phyloP scores from a whole-genome alignment of 1,284 basidiomycete species.

The Sporisorium reilianum region DNA sequence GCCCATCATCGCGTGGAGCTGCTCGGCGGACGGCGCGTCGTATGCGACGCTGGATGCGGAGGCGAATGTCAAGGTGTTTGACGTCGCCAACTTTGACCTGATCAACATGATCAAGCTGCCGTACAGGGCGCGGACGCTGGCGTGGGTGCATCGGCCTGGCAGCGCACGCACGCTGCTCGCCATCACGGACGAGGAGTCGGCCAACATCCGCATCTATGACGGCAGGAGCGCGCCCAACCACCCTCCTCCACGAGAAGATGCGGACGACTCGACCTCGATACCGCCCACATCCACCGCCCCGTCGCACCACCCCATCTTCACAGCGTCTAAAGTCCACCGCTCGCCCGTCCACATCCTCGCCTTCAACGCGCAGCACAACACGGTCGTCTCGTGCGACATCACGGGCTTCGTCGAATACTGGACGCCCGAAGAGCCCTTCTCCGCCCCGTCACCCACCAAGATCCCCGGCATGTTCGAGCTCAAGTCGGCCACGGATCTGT shows the following conservation, averaged over 20 bases:
- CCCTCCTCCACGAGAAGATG: background rate
- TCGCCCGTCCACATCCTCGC: constrained; percentile 38
- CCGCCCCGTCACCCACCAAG: constrained; percentile 72
- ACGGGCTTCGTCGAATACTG: constrained; percentile 97
- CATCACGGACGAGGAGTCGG: constrained; percentile 82
- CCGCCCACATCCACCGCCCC: background rate
- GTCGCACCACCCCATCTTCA: constrained; percentile 29
- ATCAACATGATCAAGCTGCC: constrained; percentile 93
- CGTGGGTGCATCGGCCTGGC: constrained; percentile 89
- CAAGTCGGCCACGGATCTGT: constrained; percentile 92
- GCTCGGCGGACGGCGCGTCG: constrained; percentile 90
- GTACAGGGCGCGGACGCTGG: constrained; percentile 46
- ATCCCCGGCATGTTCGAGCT: constrained; percentile 81
- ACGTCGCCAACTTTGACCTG: constrained; percentile 98
- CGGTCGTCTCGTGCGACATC: constrained; percentile 93
- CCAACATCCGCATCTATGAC: constrained; percentile 89
- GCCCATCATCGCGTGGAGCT: constrained; percentile 82
- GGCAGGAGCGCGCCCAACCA: constrained; percentile 73
- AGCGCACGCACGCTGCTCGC: constrained; percentile 89
- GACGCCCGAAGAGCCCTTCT: constrained; percentile 87
- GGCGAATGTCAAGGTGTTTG: constrained; percentile 85
- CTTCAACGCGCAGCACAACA: constrained; percentile 89
- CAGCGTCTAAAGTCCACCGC: constrained; percentile 36
- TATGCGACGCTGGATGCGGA: constrained; percentile 79
- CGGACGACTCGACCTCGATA: background rate